Conservation (phyloP, 139 green algal genomes). For the Tetradesmus lagerheimii region DNA sequence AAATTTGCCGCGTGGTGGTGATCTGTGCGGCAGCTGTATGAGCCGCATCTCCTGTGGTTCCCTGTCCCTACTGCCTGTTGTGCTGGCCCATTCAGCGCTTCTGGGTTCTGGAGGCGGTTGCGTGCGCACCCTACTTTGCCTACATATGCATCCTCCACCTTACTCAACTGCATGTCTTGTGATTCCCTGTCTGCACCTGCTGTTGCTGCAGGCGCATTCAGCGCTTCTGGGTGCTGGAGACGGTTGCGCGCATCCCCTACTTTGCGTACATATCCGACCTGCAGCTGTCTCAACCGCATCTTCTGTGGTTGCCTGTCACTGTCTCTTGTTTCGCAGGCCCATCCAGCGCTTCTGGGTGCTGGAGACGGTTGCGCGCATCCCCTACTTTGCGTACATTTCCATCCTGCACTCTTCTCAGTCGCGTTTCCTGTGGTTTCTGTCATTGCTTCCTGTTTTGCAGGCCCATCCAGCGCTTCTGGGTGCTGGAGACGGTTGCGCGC, state of each 20-base stretch:
- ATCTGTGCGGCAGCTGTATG: too few species aligned
- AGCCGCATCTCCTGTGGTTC: too few species aligned
- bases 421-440: background rate
- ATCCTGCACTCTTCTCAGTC: conserved; percentile 74
- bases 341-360: conserved; percentile 91
- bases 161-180: background rate
- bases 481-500: conserved; percentile 92
- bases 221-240: conserved; percentile 95
- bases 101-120: conserved; percentile 95
- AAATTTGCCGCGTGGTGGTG: too few species aligned
- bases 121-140: conserved; percentile 97
- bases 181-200: background rate
- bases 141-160: conserved; percentile 89
- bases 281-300: too few species aligned
- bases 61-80: too few species aligned
- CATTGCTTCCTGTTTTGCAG: background rate
- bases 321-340: too few species aligned
- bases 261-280: conserved; percentile 96
- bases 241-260: conserved; percentile 96
- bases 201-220: conserved; percentile 35
- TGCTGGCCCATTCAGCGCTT: conserved; percentile 60
- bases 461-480: conserved; percentile 82
- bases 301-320: too few species aligned
- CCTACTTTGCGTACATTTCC: conserved; percentile 97
- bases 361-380: conserved; percentile 94